These are phyloP conservation scores for Pseudozyma tsukubaensis DNA, from an alignment of 1,284 basidiomycete genomes.

Conservation along the genomic window DNA sequence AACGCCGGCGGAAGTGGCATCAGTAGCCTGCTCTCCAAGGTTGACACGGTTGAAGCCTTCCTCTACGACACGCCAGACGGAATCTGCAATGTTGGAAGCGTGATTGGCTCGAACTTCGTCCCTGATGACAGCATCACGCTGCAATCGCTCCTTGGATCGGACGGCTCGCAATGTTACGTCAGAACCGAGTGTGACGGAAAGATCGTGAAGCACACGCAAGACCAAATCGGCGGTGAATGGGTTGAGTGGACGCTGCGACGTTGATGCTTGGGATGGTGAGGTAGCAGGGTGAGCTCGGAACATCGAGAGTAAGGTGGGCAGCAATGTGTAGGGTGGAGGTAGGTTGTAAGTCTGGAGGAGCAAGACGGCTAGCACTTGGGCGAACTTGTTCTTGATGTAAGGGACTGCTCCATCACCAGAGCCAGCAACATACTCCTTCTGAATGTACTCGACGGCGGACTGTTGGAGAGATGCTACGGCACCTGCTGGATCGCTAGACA, in stretches of 20 bases:
- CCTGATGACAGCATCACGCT: conserved; percentile 64
- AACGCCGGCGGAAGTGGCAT: conserved; percentile 66
- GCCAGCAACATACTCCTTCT: conserved; percentile 62
- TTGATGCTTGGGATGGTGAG: conserved; percentile 74
- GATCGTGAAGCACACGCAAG: conserved; percentile 65
- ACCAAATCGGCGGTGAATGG: conserved; percentile 82
- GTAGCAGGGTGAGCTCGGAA: conserved; percentile 70
- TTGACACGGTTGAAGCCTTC: conserved; percentile 72
- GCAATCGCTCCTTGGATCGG: conserved; percentile 61
- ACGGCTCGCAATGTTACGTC: conserved; percentile 65
- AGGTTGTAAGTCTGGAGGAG: conserved; percentile 90
- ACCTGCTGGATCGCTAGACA: conserved; percentile 46
- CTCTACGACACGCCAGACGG: conserved; percentile 83
- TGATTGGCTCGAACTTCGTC: conserved; percentile 71
- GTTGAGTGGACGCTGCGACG: conserved; percentile 80
- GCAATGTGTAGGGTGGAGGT: conserved; percentile 82
- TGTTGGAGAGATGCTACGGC: conserved; percentile 65
- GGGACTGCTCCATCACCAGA: conserved; percentile 56
- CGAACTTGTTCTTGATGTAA: conserved; percentile 92
- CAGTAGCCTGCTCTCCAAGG: conserved; percentile 26
- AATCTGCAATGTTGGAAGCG: conserved; percentile 86
- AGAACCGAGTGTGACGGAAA: conserved; percentile 66
- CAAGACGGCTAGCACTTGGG: conserved; percentile 93
- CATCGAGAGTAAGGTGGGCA: conserved; percentile 70
- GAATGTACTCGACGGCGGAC: conserved; percentile 60